Percentiles rank a stretch among this genome's conserved stretches.
phyloP scores from a whole-genome alignment of 1,284 basidiomycete species.

The Naganishia albida region DNA sequence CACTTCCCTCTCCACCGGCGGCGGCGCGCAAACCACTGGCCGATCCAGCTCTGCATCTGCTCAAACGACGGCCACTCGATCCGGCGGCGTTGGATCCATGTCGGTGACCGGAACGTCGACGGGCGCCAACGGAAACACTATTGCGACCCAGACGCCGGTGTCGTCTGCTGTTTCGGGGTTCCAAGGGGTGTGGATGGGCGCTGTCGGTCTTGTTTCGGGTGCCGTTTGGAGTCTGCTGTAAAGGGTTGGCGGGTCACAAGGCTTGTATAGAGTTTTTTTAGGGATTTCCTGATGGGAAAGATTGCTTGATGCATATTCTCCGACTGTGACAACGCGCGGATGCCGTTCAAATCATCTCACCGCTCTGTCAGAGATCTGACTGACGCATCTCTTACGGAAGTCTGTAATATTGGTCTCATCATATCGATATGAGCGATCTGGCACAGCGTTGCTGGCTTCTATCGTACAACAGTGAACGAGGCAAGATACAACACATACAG shows the following conservation, averaged over 20 bases:
- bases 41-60: not conserved
- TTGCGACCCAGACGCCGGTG: not conserved
- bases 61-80: not conserved
- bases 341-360: too few species aligned
- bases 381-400: too few species aligned
- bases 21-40: not conserved
- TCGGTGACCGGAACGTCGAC: not conserved
- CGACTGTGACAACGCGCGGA: too few species aligned
- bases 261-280: not conserved
- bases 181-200: not conserved
- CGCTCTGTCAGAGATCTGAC: too few species aligned
- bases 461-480: too few species aligned
- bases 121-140: conserved; percentile 1
- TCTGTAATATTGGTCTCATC: too few species aligned
- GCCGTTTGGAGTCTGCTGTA: conserved; percentile 7
- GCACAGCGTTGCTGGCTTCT: too few species aligned
- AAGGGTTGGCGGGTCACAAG: not conserved
- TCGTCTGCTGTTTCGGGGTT: not conserved
- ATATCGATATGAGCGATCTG: too few species aligned
- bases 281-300: too few species aligned
- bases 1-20: conserved; percentile 12
- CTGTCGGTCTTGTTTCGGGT: not conserved
- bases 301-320: too few species aligned
- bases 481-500: too few species aligned
- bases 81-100: not conserved